Percentiles rank a stretch among this genome's conserved stretches.
These are phyloP conservation scores for Rhizoclosmatium globosum DNA, from an alignment of 192 early-diverging fungal species.

Conservation along the genomic window DNA sequence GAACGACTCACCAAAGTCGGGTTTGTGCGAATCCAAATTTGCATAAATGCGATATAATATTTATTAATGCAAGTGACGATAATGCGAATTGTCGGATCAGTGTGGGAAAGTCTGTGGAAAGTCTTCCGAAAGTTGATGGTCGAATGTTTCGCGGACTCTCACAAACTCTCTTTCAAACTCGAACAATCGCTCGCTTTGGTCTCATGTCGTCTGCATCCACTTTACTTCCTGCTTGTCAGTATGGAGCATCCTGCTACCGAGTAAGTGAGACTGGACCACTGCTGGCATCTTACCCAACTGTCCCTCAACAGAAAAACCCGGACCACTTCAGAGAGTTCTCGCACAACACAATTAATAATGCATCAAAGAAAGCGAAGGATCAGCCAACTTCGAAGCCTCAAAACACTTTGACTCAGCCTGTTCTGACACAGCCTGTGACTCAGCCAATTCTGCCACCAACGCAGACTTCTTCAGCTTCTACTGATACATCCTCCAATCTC, in stretches of 20 bases:
- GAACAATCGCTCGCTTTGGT: too few species aligned
- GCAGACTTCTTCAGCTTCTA: background rate
- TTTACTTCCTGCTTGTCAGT: constrained; percentile 1
- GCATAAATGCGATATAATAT: too few species aligned
- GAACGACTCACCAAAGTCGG: too few species aligned
- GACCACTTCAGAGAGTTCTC: constrained; percentile 36
- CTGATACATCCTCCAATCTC: background rate
- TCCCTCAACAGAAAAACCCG: constrained; percentile 42
- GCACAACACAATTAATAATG: constrained; percentile 20
- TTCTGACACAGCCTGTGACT: background rate
- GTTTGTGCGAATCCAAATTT: too few species aligned
- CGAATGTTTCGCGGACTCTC: too few species aligned
- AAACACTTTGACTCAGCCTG: background rate
- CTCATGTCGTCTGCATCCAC: background rate
- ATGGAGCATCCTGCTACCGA: background rate
- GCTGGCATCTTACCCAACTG: background rate
- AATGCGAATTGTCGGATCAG: too few species aligned
- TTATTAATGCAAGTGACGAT: too few species aligned
- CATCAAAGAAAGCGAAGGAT: background rate
- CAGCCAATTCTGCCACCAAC: background rate
- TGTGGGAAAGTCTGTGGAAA: too few species aligned
- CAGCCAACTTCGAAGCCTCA: background rate
- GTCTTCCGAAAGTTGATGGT: too few species aligned
- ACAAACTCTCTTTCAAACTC: too few species aligned
- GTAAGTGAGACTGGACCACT: background rate